These are phyloP conservation scores for Leonotis leonurus DNA, from an alignment of 257 asterid species.

Conservation along the genomic window DNA sequence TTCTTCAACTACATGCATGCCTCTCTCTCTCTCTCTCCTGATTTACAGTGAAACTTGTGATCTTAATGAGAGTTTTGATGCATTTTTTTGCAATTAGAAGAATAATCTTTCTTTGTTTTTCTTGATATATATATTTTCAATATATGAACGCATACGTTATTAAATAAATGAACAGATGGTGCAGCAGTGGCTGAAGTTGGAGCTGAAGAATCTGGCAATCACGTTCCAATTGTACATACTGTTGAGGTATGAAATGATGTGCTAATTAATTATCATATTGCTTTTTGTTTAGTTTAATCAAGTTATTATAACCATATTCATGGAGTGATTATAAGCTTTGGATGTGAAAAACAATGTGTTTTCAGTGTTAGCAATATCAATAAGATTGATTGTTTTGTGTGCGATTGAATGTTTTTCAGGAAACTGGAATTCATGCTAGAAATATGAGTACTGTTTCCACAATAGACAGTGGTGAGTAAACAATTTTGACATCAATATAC, in stretches of 20 bases:
- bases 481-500: neutral
- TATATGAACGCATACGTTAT: too few species aligned
- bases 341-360: neutral
- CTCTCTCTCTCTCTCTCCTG: too few species aligned
- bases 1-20: neutral
- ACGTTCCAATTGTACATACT: constrained; percentile 22
- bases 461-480: constrained; percentile 77
- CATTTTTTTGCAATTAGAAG: too few species aligned
- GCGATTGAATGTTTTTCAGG: constrained; percentile 35
- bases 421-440: constrained; percentile 83
- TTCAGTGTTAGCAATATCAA: neutral
- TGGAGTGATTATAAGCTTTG: neutral
- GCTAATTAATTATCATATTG: neutral
- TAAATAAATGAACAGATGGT: constrained; percentile 28
- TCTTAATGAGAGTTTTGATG: neutral
- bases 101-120: too few species aligned
- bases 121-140: neutral
- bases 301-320: neutral
- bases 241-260: constrained; percentile 37
- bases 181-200: constrained; percentile 23
- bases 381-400: neutral
- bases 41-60: neutral
- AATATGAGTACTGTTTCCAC: constrained; percentile 82
- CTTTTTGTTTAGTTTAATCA: neutral
- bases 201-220: constrained; percentile 36